Conservation (phyloP, 176 grass and related monocot genomes). For the Poa pratensis region DNA sequence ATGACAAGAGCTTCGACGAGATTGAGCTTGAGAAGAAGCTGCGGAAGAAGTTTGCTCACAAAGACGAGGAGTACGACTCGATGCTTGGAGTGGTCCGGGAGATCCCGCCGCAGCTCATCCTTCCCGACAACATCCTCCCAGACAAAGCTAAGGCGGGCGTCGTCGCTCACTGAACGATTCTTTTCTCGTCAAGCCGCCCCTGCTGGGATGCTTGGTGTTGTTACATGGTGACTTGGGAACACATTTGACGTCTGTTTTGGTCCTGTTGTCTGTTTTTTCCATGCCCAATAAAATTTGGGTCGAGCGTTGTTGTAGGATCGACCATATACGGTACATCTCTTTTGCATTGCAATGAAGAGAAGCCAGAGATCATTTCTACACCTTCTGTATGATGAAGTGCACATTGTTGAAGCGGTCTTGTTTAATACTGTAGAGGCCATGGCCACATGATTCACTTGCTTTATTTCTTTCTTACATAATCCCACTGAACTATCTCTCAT, state of each 20-base stretch:
- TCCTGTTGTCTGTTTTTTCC: constrained; percentile 47
- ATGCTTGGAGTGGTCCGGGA: constrained; percentile 91
- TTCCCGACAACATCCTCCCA: constrained; percentile 80
- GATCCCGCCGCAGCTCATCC: constrained; percentile 72
- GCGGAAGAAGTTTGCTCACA: constrained; percentile 79
- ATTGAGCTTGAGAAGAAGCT: constrained; percentile 90
- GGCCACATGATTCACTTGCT: no score
- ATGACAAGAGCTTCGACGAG: constrained; percentile 83
- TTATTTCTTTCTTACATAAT: no score
- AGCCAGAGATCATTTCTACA: not conserved
- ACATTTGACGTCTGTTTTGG: constrained; percentile 49
- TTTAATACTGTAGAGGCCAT: no score
- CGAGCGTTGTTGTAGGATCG: constrained; percentile 74
- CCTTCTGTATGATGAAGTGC: constrained; percentile 5
- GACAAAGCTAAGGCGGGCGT: constrained; percentile 62
- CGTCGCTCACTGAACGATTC: constrained; percentile 43
- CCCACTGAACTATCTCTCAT: no score
- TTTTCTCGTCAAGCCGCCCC: constrained; percentile 22
- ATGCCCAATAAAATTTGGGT: constrained; percentile 79
- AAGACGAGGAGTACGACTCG: constrained; percentile 85
- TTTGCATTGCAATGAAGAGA: constrained; percentile 42
- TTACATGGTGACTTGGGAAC: constrained; percentile 37
- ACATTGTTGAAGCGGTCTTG: not conserved
- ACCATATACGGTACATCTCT: constrained; percentile 45
- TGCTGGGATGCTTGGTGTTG: constrained; percentile 34